Conservation (phyloP, 345 rosid species). For the Dipteronia sinensis region DNA sequence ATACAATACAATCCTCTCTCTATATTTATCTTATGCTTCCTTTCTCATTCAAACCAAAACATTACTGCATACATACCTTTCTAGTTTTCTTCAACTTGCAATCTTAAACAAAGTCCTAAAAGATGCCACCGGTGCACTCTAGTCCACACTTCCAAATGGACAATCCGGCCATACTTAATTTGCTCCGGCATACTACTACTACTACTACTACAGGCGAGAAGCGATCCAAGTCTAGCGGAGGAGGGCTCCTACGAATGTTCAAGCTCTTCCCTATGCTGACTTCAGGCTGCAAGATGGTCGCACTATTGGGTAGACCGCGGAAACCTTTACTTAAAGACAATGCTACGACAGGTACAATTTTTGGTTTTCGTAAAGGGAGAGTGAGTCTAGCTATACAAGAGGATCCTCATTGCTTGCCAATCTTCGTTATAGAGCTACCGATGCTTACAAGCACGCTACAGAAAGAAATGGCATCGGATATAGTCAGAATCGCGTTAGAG, state of each 20-base stretch:
- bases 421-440: constrained; percentile 84
- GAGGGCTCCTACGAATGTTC: constrained; percentile 77
- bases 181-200: constrained; percentile 59
- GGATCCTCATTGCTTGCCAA: constrained; percentile 83
- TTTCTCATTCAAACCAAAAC: constrained; percentile 17
- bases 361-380: constrained; percentile 86
- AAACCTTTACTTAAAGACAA: constrained; percentile 75
- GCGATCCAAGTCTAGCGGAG: constrained; percentile 47
- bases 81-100: constrained; percentile 15
- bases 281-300: constrained; percentile 97
- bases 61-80: background rate
- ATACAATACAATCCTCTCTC: background rate
- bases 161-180: constrained; percentile 66
- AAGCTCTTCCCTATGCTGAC: constrained; percentile 94
- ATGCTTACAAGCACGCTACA: constrained; percentile 69
- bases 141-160: constrained; percentile 78
- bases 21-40: constrained; percentile 24
- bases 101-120: constrained; percentile 5
- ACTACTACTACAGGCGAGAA: constrained; percentile 43
- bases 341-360: constrained; percentile 83
- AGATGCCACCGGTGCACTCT: constrained; percentile 75
- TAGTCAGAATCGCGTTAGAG: constrained; percentile 80
- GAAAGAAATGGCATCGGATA: constrained; percentile 93
- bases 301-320: constrained; percentile 66
- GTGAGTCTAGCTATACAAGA: constrained; percentile 86